These are phyloP conservation scores for Gypsophila paniculata DNA, from an alignment of 179 eudicot species.

Conservation along the genomic window DNA sequence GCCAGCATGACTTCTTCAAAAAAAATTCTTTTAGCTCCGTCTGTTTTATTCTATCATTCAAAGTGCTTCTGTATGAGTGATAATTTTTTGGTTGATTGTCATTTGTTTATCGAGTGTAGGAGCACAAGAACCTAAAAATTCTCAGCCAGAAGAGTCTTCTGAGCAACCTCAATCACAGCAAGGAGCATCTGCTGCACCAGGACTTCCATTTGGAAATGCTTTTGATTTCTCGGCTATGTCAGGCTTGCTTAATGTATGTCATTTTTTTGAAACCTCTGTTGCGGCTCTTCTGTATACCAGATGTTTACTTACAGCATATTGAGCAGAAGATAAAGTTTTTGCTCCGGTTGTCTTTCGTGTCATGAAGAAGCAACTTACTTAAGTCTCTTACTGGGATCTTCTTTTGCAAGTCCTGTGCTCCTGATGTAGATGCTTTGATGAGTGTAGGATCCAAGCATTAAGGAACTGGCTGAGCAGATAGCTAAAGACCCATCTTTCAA, in stretches of 20 bases:
- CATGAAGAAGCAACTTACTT: neutral
- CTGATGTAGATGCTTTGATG: slow-evolving; percentile 23
- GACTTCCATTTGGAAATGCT: slow-evolving; percentile 59
- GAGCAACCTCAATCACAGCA: slow-evolving; percentile 47
- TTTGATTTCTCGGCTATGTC: slow-evolving; percentile 98
- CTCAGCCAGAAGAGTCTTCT: slow-evolving; percentile 43
- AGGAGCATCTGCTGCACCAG: slow-evolving; percentile 44
- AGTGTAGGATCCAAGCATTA: slow-evolving; percentile 91
- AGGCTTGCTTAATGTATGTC: slow-evolving; percentile 77
- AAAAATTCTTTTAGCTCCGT: neutral
- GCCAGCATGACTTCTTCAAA: neutral
- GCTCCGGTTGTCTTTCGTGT: neutral
- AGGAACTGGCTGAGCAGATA: slow-evolving; percentile 96
- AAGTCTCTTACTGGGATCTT: neutral
- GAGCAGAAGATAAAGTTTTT: neutral
- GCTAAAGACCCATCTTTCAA: slow-evolving; percentile 93
- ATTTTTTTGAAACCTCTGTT: neutral
- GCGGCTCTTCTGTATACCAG: neutral
- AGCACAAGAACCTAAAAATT: slow-evolving; percentile 30
- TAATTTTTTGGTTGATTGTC: neutral
- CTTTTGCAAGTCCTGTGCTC: neutral
- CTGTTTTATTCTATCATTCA: too few relatives aligned
- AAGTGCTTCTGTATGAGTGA: too few relatives aligned
- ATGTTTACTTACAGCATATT: slow-evolving; percentile 1
- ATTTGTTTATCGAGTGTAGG: slow-evolving; percentile 29